Evolutionary conservation across 1,284 basidiomycete genomes (phyloP).

Genomic region (Austropuccinia psidii): DNA sequence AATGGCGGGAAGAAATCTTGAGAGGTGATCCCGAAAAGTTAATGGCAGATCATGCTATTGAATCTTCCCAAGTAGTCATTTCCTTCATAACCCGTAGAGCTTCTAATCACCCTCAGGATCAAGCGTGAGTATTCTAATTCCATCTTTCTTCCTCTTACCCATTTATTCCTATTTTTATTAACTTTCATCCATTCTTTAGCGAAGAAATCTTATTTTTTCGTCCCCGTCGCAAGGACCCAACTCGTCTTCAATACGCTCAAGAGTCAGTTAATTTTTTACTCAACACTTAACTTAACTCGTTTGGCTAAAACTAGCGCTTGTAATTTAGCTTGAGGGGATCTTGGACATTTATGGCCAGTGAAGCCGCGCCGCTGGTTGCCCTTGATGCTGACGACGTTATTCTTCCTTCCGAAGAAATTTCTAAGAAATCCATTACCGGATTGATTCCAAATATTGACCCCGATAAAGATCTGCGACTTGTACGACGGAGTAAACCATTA

Average conservation of each 20-base stretch:
- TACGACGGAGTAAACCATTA: conserved; percentile 21
- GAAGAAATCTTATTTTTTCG: conserved; percentile 1
- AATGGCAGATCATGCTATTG: conserved; percentile 12
- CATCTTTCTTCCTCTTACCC: not conserved
- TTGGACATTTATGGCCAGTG: conserved; percentile 13
- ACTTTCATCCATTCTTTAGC: not conserved
- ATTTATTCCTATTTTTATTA: not conserved
- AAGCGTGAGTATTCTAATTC: conserved; percentile 16
- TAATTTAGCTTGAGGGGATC: not conserved
- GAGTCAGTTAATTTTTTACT: not conserved
- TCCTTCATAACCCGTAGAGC: conserved; percentile 30
- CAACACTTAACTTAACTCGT: not conserved
- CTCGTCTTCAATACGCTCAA: not conserved
- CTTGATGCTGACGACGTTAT: conserved; percentile 9
- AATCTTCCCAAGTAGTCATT: conserved; percentile 12
- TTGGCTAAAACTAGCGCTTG: not conserved
- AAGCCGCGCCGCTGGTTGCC: not conserved
- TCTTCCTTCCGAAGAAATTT: not conserved
- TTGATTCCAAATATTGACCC: conserved; percentile 12
- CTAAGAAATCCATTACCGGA: conserved; percentile 1
- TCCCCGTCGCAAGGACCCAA: not conserved
- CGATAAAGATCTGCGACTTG: conserved; percentile 16
- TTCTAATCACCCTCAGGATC: conserved; percentile 19
- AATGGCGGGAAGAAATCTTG: conserved; percentile 31
- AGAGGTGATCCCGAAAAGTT: conserved; percentile 29